A percentile compares a stretch with the other conserved stretches of the same genome.
phyloP scores from a whole-genome alignment of 2,329 filamentous ascomycete species.

The Fusarium miscanthi region DNA sequence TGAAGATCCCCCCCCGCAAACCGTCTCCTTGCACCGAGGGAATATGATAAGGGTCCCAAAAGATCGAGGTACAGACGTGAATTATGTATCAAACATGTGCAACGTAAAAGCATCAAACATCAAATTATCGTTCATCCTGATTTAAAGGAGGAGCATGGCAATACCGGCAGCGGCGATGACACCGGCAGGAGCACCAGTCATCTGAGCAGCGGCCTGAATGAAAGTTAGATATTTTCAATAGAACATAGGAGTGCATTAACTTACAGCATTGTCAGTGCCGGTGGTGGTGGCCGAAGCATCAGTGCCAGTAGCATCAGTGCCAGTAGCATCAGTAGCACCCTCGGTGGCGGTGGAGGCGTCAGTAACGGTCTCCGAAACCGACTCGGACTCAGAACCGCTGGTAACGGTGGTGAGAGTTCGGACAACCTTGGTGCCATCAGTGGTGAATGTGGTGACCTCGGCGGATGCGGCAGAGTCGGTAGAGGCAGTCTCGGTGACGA shows the following conservation, averaged over 20 bases:
- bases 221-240: constrained; percentile 14
- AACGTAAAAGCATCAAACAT: constrained; percentile 47
- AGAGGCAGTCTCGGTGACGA: constrained; percentile 31
- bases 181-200: constrained; percentile 59
- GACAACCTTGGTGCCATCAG: constrained; percentile 30
- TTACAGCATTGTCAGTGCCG: constrained; percentile 47
- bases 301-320: constrained; percentile 33
- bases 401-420: constrained; percentile 38
- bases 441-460: constrained; percentile 38
- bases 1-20: constrained; percentile 43
- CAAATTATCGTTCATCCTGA: constrained; percentile 15
- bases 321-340: constrained; percentile 15
- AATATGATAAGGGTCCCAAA: constrained; percentile 44
- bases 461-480: constrained; percentile 25
- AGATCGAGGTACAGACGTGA: constrained; percentile 51
- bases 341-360: constrained; percentile 34
- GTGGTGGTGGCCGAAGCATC: constrained; percentile 36
- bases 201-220: constrained; percentile 49
- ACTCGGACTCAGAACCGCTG: constrained; percentile 19
- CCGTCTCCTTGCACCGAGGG: constrained; percentile 36
- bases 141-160: constrained; percentile 61
- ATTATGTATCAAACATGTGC: constrained; percentile 58
- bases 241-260: constrained; percentile 15
- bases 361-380: constrained; percentile 34
- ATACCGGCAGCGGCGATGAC: constrained; percentile 62